Base-by-base conservation (phyloP, 805 yeast genomes). In the Kluyveromyces lactis region DNA sequence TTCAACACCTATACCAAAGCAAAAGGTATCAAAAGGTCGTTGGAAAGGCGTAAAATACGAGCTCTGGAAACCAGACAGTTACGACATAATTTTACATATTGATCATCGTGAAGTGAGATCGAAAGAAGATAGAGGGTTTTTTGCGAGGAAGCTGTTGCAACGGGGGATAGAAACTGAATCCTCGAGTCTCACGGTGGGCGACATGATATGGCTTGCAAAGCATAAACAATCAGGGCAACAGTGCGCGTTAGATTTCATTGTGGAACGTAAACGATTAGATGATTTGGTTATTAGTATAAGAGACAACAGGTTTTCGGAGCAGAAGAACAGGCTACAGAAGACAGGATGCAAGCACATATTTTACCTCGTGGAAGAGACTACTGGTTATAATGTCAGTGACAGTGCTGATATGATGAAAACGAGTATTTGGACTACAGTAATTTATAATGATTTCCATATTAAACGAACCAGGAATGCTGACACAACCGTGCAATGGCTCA, bases 241-340 rank as follows among this genome's bases (percentile, higher is more conserved):
- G 40, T 86, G 79, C 4, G 81, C 85, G 1, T 61, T 92, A 13
- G 83, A 90, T 55, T 79, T 76, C 45, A 81, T 92, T n/a, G 72
- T 90, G 33, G 99, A 92, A 63, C 69, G 99, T 28, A 92, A 92
- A 60, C 66, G 96, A 41, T 60, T 89, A 32, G 95, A 86, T 54
- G 99, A 92, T 67, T 70, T 92, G 51, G 82, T 82, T 0, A 54
- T 68, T 26, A 84, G 95, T 38, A 86, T 92, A 33, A 72, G 73
- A 43, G 99, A 92, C 60, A 95, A 95, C 2, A 64, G 99, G 36
- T 87, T 82, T 52, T 68, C 70, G 40, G 98, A 92, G 56, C 99
- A 92, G 56, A 89, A 90, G 54, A 63, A 71, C 13, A 70, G 99
- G 39, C 65, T 92, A 42, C 71, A 70, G 37, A 73, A 79, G 56